phyloP scores from a whole-genome alignment of 73 alveolate genomes.

The Blepharisma japonicum region DNA sequence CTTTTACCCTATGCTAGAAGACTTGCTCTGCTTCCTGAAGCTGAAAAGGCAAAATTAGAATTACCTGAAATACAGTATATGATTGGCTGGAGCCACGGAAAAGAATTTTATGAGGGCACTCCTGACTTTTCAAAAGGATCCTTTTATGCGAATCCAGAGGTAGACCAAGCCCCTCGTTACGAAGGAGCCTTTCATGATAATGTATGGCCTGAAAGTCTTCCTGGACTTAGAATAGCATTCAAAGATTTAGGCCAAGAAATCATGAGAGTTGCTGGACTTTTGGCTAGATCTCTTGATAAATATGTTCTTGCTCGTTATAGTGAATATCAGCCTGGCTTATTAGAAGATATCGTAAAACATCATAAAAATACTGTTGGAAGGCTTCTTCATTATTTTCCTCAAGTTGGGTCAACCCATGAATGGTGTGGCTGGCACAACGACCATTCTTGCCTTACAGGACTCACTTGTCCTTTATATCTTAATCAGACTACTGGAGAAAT shows the following conservation, averaged over 20 bases:
- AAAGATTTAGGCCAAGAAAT: slow-evolving; percentile 46
- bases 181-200: slow-evolving; percentile 32
- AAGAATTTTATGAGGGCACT: slow-evolving; percentile 63
- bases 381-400: slow-evolving; percentile 70
- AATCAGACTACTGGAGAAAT: slow-evolving; percentile 43
- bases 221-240: slow-evolving; percentile 58
- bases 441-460: slow-evolving; percentile 69
- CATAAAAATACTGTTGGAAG: background rate
- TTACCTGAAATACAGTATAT: slow-evolving; percentile 54
- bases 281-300: slow-evolving; percentile 61
- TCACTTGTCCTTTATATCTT: slow-evolving; percentile 65
- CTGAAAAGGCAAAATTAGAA: slow-evolving; percentile 36
- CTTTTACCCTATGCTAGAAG: slow-evolving; percentile 54
- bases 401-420: slow-evolving; percentile 37
- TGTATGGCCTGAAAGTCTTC: slow-evolving; percentile 61
- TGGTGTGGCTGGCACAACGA: slow-evolving; percentile 93
- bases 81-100: slow-evolving; percentile 80
- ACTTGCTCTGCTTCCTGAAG: slow-evolving; percentile 51
- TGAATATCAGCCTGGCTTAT: background rate
- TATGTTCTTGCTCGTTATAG: slow-evolving; percentile 34
- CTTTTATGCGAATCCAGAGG: slow-evolving; percentile 62
- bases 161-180: slow-evolving; percentile 34
- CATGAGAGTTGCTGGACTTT: slow-evolving; percentile 42
- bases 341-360: background rate
- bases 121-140: slow-evolving; percentile 62